Evolutionary conservation across 2,329 filamentous ascomycete genomes (phyloP).

Genomic region (Trichophyton schoenleinii): DNA sequence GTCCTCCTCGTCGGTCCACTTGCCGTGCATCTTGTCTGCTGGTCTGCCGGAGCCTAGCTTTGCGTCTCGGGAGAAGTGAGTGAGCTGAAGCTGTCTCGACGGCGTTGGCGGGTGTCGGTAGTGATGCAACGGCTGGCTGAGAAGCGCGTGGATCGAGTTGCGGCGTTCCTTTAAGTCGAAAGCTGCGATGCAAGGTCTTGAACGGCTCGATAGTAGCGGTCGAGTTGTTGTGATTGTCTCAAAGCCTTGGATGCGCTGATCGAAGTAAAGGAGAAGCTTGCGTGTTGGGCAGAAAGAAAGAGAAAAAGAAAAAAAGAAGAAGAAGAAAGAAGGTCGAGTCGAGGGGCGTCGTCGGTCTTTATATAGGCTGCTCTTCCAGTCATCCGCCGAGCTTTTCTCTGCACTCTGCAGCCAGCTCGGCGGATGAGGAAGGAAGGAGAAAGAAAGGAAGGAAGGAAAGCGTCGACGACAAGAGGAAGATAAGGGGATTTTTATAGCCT

Average conservation of each 20-base stretch:
- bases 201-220: not conserved
- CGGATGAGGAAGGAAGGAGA: not conserved
- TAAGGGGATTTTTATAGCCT: not conserved
- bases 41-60: not conserved
- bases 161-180: not conserved
- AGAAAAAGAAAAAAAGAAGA: not conserved
- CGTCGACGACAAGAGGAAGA: conserved; percentile 14
- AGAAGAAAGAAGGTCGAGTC: not conserved
- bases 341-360: not conserved
- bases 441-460: not conserved
- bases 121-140: not conserved
- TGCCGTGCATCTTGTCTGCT: conserved; percentile 7
- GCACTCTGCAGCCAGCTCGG: conserved; percentile 1
- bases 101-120: not conserved
- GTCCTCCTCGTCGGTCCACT: conserved; percentile 10
- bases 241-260: not conserved
- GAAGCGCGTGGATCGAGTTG: not conserved
- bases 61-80: too few relatives aligned
- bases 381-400: conserved; percentile 9
- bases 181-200: not conserved
- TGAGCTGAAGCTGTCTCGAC: not conserved
- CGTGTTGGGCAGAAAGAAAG: not conserved
- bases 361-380: not conserved
- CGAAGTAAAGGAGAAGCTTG: too few relatives aligned
- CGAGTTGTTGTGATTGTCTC: not conserved